Evolutionary conservation across 306 rosid genomes (phyloP).

Genomic region (Mimosa pudica): DNA sequence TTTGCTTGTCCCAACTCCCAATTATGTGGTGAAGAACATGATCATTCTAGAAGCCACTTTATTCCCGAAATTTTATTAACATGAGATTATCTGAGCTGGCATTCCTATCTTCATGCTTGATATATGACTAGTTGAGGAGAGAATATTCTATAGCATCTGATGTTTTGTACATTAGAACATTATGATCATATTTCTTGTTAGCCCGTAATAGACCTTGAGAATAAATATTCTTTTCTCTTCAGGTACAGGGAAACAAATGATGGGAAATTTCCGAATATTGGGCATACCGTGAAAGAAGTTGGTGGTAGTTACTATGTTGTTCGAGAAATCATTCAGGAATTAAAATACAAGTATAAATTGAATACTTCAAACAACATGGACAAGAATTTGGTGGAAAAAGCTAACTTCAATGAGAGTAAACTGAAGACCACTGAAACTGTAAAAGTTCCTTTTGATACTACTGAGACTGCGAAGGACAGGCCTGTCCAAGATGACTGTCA

Average conservation of each 20-base stretch:
- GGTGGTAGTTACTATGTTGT: conserved; percentile 64
- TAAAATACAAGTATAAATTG: conserved; percentile 45
- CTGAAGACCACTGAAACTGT: conserved; percentile 21
- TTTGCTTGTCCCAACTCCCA: conserved; percentile 2
- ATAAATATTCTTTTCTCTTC: conserved; percentile 26
- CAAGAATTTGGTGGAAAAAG: conserved; percentile 31
- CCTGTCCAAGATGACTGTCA: conserved; percentile 30
- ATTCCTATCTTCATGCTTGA: neutral
- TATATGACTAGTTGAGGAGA: conserved; percentile 16
- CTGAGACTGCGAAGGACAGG: conserved; percentile 28
- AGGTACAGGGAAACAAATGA: conserved; percentile 63
- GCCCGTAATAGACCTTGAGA: neutral
- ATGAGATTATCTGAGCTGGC: neutral
- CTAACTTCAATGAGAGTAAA: conserved; percentile 9
- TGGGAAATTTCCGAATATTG: conserved; percentile 55
- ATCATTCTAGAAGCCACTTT: conserved; percentile 2
- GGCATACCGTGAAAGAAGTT: conserved; percentile 40
- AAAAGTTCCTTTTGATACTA: conserved; percentile 32
- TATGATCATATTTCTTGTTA: conserved; percentile 9
- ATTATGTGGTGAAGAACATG: conserved; percentile 16
- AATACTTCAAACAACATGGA: conserved; percentile 26
- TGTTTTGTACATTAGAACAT: conserved; percentile 14
- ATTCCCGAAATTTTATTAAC: conserved; percentile 24
- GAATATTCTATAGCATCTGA: conserved; percentile 12
- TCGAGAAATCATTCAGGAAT: conserved; percentile 58